These are phyloP conservation scores for Viridothelium virens DNA, from an alignment of 495 filamentous ascomycete species.

Conservation along the genomic window DNA sequence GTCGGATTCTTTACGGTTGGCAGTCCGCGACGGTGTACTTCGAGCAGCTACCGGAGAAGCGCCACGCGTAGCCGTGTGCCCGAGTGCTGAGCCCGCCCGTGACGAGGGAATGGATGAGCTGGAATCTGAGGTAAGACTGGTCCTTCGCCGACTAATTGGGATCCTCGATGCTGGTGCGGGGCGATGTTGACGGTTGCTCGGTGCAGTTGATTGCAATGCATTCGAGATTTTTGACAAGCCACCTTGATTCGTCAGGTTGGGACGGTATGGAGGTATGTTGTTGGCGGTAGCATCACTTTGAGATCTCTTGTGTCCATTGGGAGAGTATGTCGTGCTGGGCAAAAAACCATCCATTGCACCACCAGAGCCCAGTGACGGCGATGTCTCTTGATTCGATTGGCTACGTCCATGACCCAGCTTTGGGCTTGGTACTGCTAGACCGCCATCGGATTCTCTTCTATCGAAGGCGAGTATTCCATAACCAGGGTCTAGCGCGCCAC, in stretches of 20 bases:
- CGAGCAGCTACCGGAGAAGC: slow-evolving; percentile 12
- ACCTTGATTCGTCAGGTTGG: slow-evolving; percentile 11
- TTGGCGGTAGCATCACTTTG: slow-evolving; percentile 20
- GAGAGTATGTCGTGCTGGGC: slow-evolving; percentile 14
- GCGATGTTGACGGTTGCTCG: slow-evolving; percentile 30
- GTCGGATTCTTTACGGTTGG: slow-evolving; percentile 19
- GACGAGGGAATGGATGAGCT: slow-evolving; percentile 41
- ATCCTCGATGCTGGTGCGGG: slow-evolving; percentile 51
- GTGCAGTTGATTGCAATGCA: slow-evolving; percentile 23
- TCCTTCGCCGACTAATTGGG: slow-evolving; percentile 46
- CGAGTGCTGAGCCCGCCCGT: slow-evolving; percentile 40
- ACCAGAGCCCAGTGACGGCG: slow-evolving; percentile 6
- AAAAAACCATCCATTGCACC: neutral
- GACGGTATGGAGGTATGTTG: slow-evolving; percentile 21
- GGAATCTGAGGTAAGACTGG: slow-evolving; percentile 43
- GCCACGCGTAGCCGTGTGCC: slow-evolving; percentile 14
- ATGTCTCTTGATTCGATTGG: slow-evolving; percentile 25
- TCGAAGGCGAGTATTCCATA: slow-evolving; percentile 31
- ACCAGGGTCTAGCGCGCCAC: slow-evolving; percentile 34
- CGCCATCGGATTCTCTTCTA: slow-evolving; percentile 21
- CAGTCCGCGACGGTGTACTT: slow-evolving; percentile 8
- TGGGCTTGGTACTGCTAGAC: slow-evolving; percentile 13
- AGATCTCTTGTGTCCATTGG: slow-evolving; percentile 23
- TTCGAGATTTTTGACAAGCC: slow-evolving; percentile 15
- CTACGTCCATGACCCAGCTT: slow-evolving; percentile 23